Evolutionary conservation across 116 monocot genomes (phyloP), one percentile per base, ranked within the genome.

Genomic region (Trichopus zeylanicus): DNA sequence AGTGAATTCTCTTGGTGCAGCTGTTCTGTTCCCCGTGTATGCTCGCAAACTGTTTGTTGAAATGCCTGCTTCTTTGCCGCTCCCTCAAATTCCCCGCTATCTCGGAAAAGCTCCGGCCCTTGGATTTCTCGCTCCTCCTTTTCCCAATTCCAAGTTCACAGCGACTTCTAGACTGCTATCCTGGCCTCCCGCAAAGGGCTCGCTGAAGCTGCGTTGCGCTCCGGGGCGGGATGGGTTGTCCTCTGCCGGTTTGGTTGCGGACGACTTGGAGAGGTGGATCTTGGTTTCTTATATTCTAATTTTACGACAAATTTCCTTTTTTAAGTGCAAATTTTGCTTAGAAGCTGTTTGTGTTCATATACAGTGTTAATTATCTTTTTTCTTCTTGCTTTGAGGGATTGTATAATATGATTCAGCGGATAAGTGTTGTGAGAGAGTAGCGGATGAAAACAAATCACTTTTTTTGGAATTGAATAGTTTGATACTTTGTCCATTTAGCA

Each of bases 41-140:
- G 65, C 55, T 18, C 55, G 0, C 15, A 6, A 65, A 55, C 23
- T 67, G 67, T 67, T 67, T 67, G 67, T 57, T 67, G 19, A 57
- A 67, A 67, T 65, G 31, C 46, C 55, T 24, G 18, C 21, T 25
- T 42, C 12, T 23, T 26, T 19, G 30, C 18, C 6, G 56, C 28
- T 56, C 3, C 25, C 23, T 3, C 3, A 28, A 8, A 6, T 5
- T 24, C n/a, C 11, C 16, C 46, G 26, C 18, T 16, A 26, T 16
- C 19, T 60, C 37, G 4, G 42, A n/a, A 42, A 12, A 15, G 1
- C 42, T n/a, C 8, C 13, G 13, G 42, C 16, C 13, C n/a, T 13
- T 42, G 1, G 13, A 1, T n/a, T 29, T 32, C 7, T 33, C 20
- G 7, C 11, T 5, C n/a, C 18, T 15, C 6, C 0, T 4, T 26